A percentile compares a stretch with the other conserved stretches of the same genome.
Conservation (phyloP, 345 rosid species). For the Citrus maxima region DNA sequence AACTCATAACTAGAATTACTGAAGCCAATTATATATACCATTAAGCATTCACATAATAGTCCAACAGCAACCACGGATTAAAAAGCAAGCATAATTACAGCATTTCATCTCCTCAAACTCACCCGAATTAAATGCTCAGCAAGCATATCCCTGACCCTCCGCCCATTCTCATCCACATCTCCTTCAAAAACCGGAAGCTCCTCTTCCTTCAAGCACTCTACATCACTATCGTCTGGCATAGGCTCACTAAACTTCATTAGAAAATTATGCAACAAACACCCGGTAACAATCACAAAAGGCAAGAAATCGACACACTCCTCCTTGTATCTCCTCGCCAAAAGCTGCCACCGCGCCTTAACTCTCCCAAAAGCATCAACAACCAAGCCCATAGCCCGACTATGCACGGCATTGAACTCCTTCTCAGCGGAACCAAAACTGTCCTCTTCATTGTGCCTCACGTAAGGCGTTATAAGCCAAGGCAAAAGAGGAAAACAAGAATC, state of each 20-base stretch:
- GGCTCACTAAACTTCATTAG: slow-evolving; percentile 49
- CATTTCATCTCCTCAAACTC: slow-evolving; percentile 36
- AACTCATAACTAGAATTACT: neutral
- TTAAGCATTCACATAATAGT: neutral
- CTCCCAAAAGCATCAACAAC: slow-evolving; percentile 43
- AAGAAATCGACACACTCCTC: slow-evolving; percentile 53
- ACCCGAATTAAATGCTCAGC: slow-evolving; percentile 51
- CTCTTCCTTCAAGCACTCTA: slow-evolving; percentile 20
- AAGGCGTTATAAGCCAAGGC: slow-evolving; percentile 80
- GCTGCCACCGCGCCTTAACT: slow-evolving; percentile 60
- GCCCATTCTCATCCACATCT: slow-evolving; percentile 36
- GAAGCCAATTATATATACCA: neutral
- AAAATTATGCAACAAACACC: slow-evolving; percentile 75
- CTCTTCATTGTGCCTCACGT: slow-evolving; percentile 32
- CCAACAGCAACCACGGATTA: neutral
- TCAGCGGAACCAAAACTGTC: slow-evolving; percentile 36
- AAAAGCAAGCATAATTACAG: neutral
- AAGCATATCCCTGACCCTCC: slow-evolving; percentile 52
- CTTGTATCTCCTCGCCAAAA: slow-evolving; percentile 60
- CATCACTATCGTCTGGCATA: slow-evolving; percentile 32
- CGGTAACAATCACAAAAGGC: slow-evolving; percentile 58
- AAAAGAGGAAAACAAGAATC: slow-evolving; percentile 64
- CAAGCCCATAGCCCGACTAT: slow-evolving; percentile 41
- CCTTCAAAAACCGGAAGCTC: slow-evolving; percentile 39
- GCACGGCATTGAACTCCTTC: slow-evolving; percentile 51